A percentile compares a stretch with the other conserved stretches of the same genome.
Conservation (phyloP, 139 green algal species). For the Edaphochlamys debaryana region DNA sequence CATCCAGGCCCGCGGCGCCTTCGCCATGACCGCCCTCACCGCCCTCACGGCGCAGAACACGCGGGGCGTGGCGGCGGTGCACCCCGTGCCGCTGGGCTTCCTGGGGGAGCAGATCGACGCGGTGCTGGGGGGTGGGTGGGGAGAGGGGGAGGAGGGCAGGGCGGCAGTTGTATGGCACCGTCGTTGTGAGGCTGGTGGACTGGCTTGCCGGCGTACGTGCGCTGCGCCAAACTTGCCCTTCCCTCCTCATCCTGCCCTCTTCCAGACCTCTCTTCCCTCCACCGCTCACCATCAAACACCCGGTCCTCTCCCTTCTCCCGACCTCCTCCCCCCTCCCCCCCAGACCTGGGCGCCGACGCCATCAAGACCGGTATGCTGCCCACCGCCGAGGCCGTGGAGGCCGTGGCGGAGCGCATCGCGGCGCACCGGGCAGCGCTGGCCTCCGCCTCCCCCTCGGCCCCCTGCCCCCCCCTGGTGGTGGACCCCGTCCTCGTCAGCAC, state of each 20-base stretch:
- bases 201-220: too few relatives aligned
- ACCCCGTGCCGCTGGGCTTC: slow-evolving; percentile 66
- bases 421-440: background rate
- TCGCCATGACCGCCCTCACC: slow-evolving; percentile 83
- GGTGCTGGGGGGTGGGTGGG: slow-evolving; percentile 68
- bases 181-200: too few relatives aligned
- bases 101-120: slow-evolving; percentile 85
- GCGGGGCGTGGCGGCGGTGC: slow-evolving; percentile 82
- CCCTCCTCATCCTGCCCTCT: too few relatives aligned
- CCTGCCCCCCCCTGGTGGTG: slow-evolving; percentile 76
- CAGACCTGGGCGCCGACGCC: slow-evolving; percentile 84
- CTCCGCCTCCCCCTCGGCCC: background rate
- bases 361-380: slow-evolving; percentile 98
- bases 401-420: slow-evolving; percentile 64
- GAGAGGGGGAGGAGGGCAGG: too few relatives aligned
- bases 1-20: slow-evolving; percentile 79
- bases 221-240: too few relatives aligned
- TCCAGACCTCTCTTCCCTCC: too few relatives aligned
- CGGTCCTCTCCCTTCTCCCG: background rate
- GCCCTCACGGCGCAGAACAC: slow-evolving; percentile 97
- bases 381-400: slow-evolving; percentile 65
- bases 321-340: background rate
- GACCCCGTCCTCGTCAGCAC: slow-evolving; percentile 96
- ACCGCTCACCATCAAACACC: too few relatives aligned
- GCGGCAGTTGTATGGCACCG: too few relatives aligned